Evolutionary conservation across 129 eudicot species (phyloP).

Genomic region (Escallonia herrerae): DNA sequence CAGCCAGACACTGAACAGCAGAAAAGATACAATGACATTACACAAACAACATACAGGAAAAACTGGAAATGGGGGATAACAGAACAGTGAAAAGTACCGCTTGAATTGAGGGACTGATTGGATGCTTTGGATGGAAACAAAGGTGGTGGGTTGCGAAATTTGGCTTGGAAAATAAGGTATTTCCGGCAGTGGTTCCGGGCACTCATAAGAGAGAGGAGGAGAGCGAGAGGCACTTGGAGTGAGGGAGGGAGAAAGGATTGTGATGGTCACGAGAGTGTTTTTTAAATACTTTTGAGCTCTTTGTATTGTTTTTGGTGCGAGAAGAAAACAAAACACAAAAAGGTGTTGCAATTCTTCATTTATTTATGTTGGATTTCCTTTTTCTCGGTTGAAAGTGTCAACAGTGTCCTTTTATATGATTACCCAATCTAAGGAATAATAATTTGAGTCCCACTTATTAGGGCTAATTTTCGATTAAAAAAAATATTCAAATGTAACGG

Average conservation of each 20-base stretch:
- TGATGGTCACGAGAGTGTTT: slow-evolving; percentile 33
- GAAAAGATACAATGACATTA: slow-evolving; percentile 13
- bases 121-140: not conserved
- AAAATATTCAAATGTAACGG: not conserved
- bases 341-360: not conserved
- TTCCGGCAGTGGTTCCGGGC: slow-evolving; percentile 34
- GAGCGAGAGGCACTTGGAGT: slow-evolving; percentile 10
- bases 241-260: slow-evolving; percentile 20
- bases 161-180: slow-evolving; percentile 24
- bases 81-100: slow-evolving; percentile 5
- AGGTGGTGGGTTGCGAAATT: slow-evolving; percentile 3
- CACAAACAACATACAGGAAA: not conserved
- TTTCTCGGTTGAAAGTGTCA: not conserved
- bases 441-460: too few species aligned
- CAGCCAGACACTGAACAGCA: not conserved
- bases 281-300: slow-evolving; percentile 21
- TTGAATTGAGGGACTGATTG: not conserved
- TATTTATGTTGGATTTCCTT: not conserved
- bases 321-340: not conserved
- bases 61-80: slow-evolving; percentile 13
- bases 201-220: slow-evolving; percentile 30
- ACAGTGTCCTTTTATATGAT: too few species aligned
- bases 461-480: not conserved
- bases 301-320: not conserved
- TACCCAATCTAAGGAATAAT: too few species aligned